Percentiles rank a stretch among this genome's conserved stretches.
These are phyloP conservation scores for Pythium utonaiense DNA, from an alignment of 352 stramenopile species.

Conservation along the genomic window DNA sequence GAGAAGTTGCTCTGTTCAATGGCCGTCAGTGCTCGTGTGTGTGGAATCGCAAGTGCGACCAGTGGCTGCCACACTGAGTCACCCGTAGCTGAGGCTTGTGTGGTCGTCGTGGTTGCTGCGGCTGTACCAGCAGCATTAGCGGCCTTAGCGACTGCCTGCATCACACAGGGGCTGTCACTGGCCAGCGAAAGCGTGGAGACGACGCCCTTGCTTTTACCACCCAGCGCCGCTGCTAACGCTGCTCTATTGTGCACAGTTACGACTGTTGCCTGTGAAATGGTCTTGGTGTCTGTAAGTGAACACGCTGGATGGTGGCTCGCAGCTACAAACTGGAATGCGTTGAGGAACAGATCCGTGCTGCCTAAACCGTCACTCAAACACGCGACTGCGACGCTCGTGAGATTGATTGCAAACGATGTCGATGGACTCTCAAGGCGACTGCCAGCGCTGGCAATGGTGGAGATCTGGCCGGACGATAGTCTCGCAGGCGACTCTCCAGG, in stretches of 20 bases:
- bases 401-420: conserved; percentile 29
- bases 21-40: conserved; percentile 33
- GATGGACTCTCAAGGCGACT: conserved; percentile 11
- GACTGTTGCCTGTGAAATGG: conserved; percentile 40
- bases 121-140: background rate
- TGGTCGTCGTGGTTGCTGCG: conserved; percentile 20
- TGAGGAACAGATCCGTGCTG: conserved; percentile 42
- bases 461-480: conserved; percentile 31
- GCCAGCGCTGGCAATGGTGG: conserved; percentile 33
- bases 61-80: conserved; percentile 35
- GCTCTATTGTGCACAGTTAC: conserved; percentile 44
- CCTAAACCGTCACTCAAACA: conserved; percentile 28
- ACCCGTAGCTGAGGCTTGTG: too few species aligned
- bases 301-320: conserved; percentile 37
- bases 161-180: conserved; percentile 38
- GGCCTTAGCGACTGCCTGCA: background rate
- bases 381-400: conserved; percentile 36
- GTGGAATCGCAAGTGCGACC: conserved; percentile 44
- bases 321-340: conserved; percentile 35
- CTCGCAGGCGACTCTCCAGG: conserved; percentile 31
- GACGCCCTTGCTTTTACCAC: conserved; percentile 12
- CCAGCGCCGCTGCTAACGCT: conserved; percentile 22
- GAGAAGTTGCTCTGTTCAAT: conserved; percentile 61
- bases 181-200: conserved; percentile 31
- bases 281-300: conserved; percentile 33